Conservation (phyloP, 1,284 basidiomycete species). For the Puccinia hordei region DNA sequence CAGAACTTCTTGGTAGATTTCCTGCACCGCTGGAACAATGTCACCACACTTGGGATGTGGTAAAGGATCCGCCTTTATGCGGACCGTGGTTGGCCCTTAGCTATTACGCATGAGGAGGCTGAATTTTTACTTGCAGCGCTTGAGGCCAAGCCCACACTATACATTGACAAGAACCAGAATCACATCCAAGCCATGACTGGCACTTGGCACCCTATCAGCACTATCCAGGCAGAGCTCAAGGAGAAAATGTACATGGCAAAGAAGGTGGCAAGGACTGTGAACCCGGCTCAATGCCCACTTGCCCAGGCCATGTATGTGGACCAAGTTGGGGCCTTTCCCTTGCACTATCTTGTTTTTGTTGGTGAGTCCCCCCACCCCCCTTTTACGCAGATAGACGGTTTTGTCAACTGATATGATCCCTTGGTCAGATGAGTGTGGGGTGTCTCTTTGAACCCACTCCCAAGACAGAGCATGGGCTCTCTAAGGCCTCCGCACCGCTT, state of each 20-base stretch:
- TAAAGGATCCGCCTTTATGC: background rate
- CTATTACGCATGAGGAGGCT: background rate
- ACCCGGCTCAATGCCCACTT: background rate
- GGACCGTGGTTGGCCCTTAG: background rate
- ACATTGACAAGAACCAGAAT: background rate
- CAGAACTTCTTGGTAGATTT: too few relatives aligned
- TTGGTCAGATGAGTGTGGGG: background rate
- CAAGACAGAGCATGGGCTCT: background rate
- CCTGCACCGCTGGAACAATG: too few relatives aligned
- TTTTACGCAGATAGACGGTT: background rate
- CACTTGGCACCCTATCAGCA: background rate
- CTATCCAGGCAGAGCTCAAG: background rate
- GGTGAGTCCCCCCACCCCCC: background rate
- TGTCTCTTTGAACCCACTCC: background rate
- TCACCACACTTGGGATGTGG: background rate
- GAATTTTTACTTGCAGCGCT: background rate
- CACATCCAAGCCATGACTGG: background rate
- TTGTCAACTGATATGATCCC: background rate
- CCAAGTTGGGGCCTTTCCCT: background rate
- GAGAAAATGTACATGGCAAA: background rate
- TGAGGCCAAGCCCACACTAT: background rate
- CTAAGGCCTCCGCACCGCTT: background rate
- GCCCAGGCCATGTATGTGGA: background rate
- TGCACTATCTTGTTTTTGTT: slow-evolving; percentile 6
- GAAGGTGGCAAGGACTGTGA: background rate